phyloP scores from a whole-genome alignment of 2,329 filamentous ascomycete species.

The Emergomyces orientalis region DNA sequence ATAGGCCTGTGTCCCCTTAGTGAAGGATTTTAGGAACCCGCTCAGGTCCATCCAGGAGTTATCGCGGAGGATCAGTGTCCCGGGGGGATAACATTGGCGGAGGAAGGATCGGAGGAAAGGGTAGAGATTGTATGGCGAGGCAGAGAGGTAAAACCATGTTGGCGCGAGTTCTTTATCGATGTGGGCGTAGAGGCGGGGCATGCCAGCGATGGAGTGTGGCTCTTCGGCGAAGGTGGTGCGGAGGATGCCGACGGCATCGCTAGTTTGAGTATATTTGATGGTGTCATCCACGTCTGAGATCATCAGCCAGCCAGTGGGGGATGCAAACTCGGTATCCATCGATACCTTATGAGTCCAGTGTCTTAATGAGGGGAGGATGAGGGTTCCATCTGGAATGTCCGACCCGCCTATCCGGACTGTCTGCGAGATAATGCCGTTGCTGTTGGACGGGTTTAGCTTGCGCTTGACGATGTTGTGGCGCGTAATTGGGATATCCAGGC shows the following conservation, averaged over 20 bases:
- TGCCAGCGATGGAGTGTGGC: conserved; percentile 62
- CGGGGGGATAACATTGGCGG: conserved; percentile 59
- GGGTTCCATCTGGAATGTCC: conserved; percentile 40
- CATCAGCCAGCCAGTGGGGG: conserved; percentile 70
- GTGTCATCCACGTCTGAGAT: conserved; percentile 92
- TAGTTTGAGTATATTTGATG: conserved; percentile 82
- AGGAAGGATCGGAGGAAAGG: conserved; percentile 73
- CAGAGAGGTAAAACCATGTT: conserved; percentile 86
- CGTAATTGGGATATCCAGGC: conserved; percentile 52
- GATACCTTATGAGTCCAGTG: conserved; percentile 36
- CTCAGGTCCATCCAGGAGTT: conserved; percentile 76
- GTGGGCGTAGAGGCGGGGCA: conserved; percentile 72
- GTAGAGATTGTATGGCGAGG: conserved; percentile 90
- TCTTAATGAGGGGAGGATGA: conserved; percentile 31
- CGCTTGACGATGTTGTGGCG: conserved; percentile 34
- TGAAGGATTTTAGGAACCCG: conserved; percentile 69
- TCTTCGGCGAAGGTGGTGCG: conserved; percentile 72
- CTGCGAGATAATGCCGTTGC: conserved; percentile 63
- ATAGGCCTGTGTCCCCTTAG: conserved; percentile 72
- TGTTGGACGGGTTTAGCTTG: conserved; percentile 58
- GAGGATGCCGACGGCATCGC: conserved; percentile 69
- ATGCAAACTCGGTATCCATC: conserved; percentile 65
- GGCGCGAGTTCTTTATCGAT: conserved; percentile 52
- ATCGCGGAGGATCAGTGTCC: conserved; percentile 76
- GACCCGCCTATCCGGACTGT: conserved; percentile 42